phyloP scores from a whole-genome alignment of 2,329 filamentous ascomycete species.

The Capronia americana region DNA sequence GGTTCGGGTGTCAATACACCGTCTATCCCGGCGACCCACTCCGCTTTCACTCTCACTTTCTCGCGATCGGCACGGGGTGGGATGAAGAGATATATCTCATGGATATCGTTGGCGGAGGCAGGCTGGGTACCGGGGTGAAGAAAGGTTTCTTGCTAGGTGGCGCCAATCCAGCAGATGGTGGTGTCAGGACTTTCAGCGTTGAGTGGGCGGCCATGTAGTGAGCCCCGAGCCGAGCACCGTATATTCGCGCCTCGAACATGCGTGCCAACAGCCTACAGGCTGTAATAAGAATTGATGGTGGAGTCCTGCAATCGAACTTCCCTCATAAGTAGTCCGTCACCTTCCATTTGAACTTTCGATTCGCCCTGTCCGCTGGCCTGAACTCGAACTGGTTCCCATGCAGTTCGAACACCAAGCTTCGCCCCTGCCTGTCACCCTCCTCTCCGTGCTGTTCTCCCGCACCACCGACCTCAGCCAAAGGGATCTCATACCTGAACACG shows the following conservation, averaged over 20 bases:
- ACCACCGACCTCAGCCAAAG: conserved; percentile 48
- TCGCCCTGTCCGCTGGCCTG: conserved; percentile 81
- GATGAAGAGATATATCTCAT: conserved; percentile 83
- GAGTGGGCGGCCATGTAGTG: conserved; percentile 91
- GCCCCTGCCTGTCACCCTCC: not conserved
- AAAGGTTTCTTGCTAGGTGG: conserved; percentile 91
- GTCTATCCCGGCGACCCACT: conserved; percentile 95
- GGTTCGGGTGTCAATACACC: conserved; percentile 93
- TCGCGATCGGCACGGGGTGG: conserved; percentile 84
- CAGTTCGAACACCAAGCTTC: conserved; percentile 76
- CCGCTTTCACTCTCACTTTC: conserved; percentile 93
- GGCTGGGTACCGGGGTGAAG: conserved; percentile 92
- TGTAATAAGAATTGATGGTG: not conserved
- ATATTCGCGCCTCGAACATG: not conserved
- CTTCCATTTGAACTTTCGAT: conserved; percentile 88
- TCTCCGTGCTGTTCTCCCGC: conserved; percentile 29
- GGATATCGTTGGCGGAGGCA: conserved; percentile 82
- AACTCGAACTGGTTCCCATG: conserved; percentile 86
- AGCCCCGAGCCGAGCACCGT: not conserved
- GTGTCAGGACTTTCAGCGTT: conserved; percentile 77
- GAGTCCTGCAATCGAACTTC: conserved; percentile 3
- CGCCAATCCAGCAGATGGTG: conserved; percentile 41
- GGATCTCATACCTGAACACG: conserved; percentile 78
- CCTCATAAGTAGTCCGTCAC: conserved; percentile 33
- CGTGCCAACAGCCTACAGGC: not conserved